Conservation (phyloP, 2,329 filamentous ascomycete species). For the Reticulascus tulasneorum region DNA sequence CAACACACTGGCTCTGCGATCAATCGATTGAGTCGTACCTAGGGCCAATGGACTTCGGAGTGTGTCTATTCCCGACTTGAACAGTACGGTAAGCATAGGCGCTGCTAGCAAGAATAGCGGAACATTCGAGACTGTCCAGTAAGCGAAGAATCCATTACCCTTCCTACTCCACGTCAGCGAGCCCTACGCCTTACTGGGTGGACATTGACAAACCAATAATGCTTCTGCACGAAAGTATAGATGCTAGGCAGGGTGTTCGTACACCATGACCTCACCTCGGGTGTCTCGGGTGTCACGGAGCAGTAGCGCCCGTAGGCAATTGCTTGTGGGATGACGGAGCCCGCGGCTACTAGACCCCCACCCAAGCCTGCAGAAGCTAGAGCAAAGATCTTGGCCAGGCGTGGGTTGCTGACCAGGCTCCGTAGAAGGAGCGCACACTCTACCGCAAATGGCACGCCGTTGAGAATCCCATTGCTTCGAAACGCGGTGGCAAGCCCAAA, state of each 20-base stretch:
- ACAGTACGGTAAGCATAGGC: slow-evolving; percentile 69
- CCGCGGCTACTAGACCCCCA: slow-evolving; percentile 63
- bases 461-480: slow-evolving; percentile 83
- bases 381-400: slow-evolving; percentile 22
- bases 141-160: slow-evolving; percentile 82
- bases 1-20: slow-evolving; percentile 21
- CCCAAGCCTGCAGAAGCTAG: slow-evolving; percentile 53
- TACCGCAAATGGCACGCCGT: slow-evolving; percentile 70
- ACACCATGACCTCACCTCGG: slow-evolving; percentile 68
- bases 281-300: slow-evolving; percentile 20
- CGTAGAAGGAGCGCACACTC: slow-evolving; percentile 45
- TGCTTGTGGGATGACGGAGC: slow-evolving; percentile 68
- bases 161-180: slow-evolving; percentile 39
- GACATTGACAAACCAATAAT: slow-evolving; percentile 72
- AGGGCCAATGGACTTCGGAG: slow-evolving; percentile 15
- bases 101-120: slow-evolving; percentile 82
- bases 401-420: slow-evolving; percentile 32
- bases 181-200: neutral
- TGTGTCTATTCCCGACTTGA: slow-evolving; percentile 52
- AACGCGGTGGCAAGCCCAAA: slow-evolving; percentile 73
- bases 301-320: slow-evolving; percentile 74
- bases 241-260: slow-evolving; percentile 71
- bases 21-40: slow-evolving; percentile 14
- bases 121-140: slow-evolving; percentile 84
- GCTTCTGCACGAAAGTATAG: slow-evolving; percentile 81